Conservation (phyloP, 1,139 yeast genomes). For the Debaryomyces fabryi region DNA sequence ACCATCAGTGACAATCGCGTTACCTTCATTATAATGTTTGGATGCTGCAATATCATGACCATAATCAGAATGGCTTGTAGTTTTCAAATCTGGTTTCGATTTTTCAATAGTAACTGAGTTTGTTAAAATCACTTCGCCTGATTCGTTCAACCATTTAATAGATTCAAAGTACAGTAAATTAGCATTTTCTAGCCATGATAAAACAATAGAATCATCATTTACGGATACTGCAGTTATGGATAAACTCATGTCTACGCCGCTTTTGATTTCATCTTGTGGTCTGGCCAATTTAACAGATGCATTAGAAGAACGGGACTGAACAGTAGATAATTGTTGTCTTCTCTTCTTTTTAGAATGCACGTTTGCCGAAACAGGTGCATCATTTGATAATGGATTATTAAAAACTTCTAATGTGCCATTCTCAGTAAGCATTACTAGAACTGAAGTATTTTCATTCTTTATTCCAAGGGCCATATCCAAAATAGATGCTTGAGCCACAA, state of each 20-base stretch:
- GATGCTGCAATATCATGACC: conserved; percentile 78
- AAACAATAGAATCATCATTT: conserved; percentile 41
- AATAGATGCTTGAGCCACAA: conserved; percentile 70
- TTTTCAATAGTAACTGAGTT: conserved; percentile 39
- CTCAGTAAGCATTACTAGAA: conserved; percentile 63
- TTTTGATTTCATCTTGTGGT: conserved; percentile 41
- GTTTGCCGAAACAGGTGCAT: conserved; percentile 16
- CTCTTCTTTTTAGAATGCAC: conserved; percentile 37
- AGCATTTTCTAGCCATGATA: conserved; percentile 77
- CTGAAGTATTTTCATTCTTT: conserved; percentile 33
- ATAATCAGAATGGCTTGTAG: conserved; percentile 42
- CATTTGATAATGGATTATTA: conserved; percentile 48
- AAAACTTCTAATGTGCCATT: conserved; percentile 71
- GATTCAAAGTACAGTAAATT: conserved; percentile 65
- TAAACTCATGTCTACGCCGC: conserved; percentile 39
- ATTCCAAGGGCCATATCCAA: conserved; percentile 41
- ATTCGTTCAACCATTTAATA: conserved; percentile 53
- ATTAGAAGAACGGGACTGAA: conserved; percentile 52
- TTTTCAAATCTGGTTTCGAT: conserved; percentile 37
- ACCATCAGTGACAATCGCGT: conserved; percentile 67
- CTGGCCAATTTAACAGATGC: conserved; percentile 48
- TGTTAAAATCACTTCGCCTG: conserved; percentile 25
- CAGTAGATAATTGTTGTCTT: conserved; percentile 32
- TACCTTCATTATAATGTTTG: conserved; percentile 67
- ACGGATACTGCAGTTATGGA: conserved; percentile 43